Percentiles rank a stretch among this genome's conserved stretches.
phyloP scores from a whole-genome alignment of 495 filamentous ascomycete species.

The Bacidia rubella region DNA sequence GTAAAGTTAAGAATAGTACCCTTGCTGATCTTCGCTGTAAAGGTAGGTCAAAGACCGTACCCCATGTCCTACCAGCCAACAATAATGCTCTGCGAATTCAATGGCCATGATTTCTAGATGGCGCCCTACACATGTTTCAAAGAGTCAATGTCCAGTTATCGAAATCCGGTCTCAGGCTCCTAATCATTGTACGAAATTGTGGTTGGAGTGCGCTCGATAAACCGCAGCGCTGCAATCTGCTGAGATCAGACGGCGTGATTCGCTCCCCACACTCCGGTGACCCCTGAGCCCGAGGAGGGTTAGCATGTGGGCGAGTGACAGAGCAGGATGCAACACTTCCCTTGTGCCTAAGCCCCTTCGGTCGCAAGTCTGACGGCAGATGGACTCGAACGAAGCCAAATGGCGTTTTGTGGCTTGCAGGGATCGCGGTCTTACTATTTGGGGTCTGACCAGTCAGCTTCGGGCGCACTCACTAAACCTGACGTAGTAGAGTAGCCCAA shows the following conservation, averaged over 20 bases:
- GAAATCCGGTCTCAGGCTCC: too few species aligned
- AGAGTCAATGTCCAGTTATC: too few species aligned
- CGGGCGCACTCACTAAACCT: background rate
- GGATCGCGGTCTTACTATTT: constrained; percentile 1
- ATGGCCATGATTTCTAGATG: too few species aligned
- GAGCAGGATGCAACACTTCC: background rate
- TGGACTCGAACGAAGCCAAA: constrained; percentile 10
- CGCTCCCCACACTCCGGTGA: background rate
- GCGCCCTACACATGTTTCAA: too few species aligned
- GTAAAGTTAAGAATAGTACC: background rate
- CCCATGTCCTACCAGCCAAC: too few species aligned
- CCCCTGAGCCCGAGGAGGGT: constrained; percentile 1
- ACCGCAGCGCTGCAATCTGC: background rate
- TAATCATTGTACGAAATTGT: too few species aligned
- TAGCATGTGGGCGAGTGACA: background rate
- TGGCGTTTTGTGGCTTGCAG: constrained; percentile 17
- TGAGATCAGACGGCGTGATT: background rate
- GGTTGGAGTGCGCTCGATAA: constrained; percentile 1
- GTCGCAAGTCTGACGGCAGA: constrained; percentile 9
- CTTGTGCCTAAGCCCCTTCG: background rate
- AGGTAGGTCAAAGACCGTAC: too few species aligned
- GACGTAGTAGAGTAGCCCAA: constrained; percentile 3
- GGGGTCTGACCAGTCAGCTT: background rate
- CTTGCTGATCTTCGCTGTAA: background rate
- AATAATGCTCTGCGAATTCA: too few species aligned